Evolutionary conservation across 164 flowering plant species (phyloP).

Genomic region (Dillenia suffruticosa): DNA sequence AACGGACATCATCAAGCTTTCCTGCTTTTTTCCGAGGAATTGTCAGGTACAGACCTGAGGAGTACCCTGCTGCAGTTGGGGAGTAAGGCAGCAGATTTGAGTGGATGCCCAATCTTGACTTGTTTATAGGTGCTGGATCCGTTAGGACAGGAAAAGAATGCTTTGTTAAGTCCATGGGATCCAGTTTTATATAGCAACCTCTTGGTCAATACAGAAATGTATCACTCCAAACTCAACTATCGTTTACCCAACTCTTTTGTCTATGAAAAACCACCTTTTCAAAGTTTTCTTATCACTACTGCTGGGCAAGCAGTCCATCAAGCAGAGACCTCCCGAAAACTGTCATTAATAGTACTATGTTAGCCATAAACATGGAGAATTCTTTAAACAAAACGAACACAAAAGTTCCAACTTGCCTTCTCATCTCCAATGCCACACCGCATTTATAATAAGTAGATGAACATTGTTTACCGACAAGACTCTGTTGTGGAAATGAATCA

Average conservation of each 20-base stretch:
- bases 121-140: slow-evolving; percentile 58
- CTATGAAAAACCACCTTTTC: slow-evolving; percentile 73
- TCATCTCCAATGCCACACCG: slow-evolving; percentile 9
- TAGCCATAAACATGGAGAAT: background rate
- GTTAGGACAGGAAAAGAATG: slow-evolving; percentile 67
- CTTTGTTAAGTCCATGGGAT: slow-evolving; percentile 37
- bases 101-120: slow-evolving; percentile 63
- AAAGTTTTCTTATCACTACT: slow-evolving; percentile 55
- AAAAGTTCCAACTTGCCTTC: slow-evolving; percentile 3
- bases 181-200: slow-evolving; percentile 4
- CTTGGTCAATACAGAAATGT: background rate
- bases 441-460: slow-evolving; percentile 9
- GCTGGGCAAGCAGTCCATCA: slow-evolving; percentile 53
- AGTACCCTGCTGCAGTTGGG: slow-evolving; percentile 23
- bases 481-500: background rate
- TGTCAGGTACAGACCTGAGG: slow-evolving; percentile 26
- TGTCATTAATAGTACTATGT: slow-evolving; percentile 6
- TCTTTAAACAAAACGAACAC: background rate
- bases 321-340: slow-evolving; percentile 36
- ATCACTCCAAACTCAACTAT: background rate
- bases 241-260: slow-evolving; percentile 49
- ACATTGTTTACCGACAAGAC: background rate
- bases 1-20: slow-evolving; percentile 54
- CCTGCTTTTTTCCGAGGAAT: slow-evolving; percentile 52
- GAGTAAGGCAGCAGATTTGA: slow-evolving; percentile 43